Evolutionary conservation across 306 rosid species (phyloP).

Genomic region (Hippophae tibetana): DNA sequence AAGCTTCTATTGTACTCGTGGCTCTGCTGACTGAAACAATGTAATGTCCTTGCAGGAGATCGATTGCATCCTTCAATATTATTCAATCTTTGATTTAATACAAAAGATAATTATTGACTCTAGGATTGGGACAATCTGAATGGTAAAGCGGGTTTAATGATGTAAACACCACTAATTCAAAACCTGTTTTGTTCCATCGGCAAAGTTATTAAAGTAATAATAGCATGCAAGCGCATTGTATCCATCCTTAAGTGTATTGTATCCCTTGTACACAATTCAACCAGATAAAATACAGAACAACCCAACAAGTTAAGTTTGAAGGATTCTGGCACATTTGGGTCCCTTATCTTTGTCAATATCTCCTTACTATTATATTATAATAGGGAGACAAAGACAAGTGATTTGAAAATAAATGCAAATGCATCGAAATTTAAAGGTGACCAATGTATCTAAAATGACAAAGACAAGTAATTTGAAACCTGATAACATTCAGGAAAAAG

Average conservation of each 20-base stretch:
- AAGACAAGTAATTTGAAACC: too few relatives aligned
- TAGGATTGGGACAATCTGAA: too few relatives aligned
- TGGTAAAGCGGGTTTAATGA: background rate
- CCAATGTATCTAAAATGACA: too few relatives aligned
- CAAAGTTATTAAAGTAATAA: conserved; percentile 79
- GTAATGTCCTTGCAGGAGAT: conserved; percentile 96
- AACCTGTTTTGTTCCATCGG: conserved; percentile 90
- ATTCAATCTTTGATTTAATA: background rate
- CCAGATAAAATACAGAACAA: conserved; percentile 14
- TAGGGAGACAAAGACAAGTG: too few relatives aligned
- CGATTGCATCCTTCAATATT: conserved; percentile 75
- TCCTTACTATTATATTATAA: too few relatives aligned
- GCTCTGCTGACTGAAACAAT: conserved; percentile 76
- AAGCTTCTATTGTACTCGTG: conserved; percentile 32
- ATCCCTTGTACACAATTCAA: conserved; percentile 51
- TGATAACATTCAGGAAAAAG: too few relatives aligned
- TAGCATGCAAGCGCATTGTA: conserved; percentile 68
- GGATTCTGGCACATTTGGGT: too few relatives aligned
- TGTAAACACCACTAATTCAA: conserved; percentile 16
- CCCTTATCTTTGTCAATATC: too few relatives aligned
- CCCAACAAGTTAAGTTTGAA: too few relatives aligned
- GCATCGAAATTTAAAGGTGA: too few relatives aligned
- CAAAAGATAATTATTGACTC: too few relatives aligned
- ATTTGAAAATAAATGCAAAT: too few relatives aligned
- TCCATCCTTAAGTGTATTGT: conserved; percentile 48